Evolutionary conservation across 441 rosid species (phyloP), one percentile per base, ranked within the genome.

Genomic region (Populus hybrid): DNA sequence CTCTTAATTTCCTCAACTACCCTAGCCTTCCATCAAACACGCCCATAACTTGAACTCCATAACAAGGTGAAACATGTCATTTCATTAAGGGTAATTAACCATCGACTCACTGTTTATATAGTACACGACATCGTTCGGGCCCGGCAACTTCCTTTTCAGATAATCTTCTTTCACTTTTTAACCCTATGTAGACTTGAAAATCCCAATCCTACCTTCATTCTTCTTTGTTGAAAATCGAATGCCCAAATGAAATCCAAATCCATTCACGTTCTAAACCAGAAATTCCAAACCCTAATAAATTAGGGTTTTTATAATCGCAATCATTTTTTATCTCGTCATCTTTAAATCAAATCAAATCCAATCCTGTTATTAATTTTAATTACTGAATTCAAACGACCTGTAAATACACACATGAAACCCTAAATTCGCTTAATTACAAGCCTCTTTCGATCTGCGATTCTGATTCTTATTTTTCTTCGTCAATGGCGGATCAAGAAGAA

Each of bases 401-500:
- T 59, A 9, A 8, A 6, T 61, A 73, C 3, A 68, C 74, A 31
- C 3, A 72, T 64, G 68, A 74, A 67, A 79, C 74, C 81, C 85
- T 79, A 82, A 71, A 74, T 64, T 84, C 73, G 64, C 38, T 74
- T 28, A 68, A 71, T 64, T 76, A 61, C 26, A 63, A 36, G 31
- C 21, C 65, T 73, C 68, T 71, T 59, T 45, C 72, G 80, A 72
- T 66, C 80, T 64, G 21, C 21, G 23, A 29, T 24, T 26, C 59
- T 72, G 53, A 12, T 20, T 69, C 28, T 35, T 16, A 9, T n/a
- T 31, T n/a, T 35, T 66, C 56, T 42, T 65, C 61, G n/a, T 74
- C 80, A 68, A 96, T 96, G 99, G 95, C 94, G 87, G 97, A 96
- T 90, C 98, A 94, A 82, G 98, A 94, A 53, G 97, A 91, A 45